These are phyloP conservation scores for Colletotrichum noveboracense DNA, from an alignment of 2,329 filamentous ascomycete genomes.

Conservation along the genomic window DNA sequence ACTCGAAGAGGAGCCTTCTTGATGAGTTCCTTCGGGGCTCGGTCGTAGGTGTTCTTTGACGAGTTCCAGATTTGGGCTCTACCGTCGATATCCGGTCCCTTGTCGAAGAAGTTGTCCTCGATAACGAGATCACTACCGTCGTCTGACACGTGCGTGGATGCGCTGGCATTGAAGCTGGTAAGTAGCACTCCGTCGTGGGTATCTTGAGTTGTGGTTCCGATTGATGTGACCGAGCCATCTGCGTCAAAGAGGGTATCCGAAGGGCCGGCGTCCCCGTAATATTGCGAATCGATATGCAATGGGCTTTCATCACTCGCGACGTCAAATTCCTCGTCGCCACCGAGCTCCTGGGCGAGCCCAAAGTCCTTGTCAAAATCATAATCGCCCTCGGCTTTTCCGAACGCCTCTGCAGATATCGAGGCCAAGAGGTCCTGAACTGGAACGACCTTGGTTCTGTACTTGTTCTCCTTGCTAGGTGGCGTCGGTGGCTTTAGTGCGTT, in stretches of 20 bases:
- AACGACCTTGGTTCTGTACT: conserved; percentile 86
- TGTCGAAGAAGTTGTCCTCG: conserved; percentile 78
- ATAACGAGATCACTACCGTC: conserved; percentile 71
- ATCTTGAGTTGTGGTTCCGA: conserved; percentile 45
- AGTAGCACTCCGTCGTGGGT: conserved; percentile 52
- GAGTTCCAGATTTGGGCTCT: conserved; percentile 84
- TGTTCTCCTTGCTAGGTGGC: conserved; percentile 80
- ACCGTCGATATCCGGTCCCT: conserved; percentile 63
- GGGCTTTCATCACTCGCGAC: conserved; percentile 35
- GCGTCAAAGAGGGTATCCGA: conserved; percentile 56
- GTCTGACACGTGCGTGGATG: conserved; percentile 46
- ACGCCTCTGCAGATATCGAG: conserved; percentile 88
- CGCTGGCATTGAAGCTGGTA: conserved; percentile 39
- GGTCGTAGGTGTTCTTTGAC: conserved; percentile 74
- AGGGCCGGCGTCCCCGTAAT: conserved; percentile 48
- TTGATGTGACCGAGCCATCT: conserved; percentile 39
- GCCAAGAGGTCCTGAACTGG: conserved; percentile 88
- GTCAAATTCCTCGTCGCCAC: conserved; percentile 41
- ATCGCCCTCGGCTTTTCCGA: conserved; percentile 65
- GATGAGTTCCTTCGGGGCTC: conserved; percentile 64
- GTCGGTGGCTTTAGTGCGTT: conserved; percentile 84
- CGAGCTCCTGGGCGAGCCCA: conserved; percentile 55
- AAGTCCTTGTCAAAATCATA: conserved; percentile 71
- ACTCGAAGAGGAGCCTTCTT: conserved; percentile 76
- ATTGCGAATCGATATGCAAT: conserved; percentile 48